Evolutionary conservation across 1,139 yeast species (phyloP), one percentile per base, ranked within the genome.

Genomic region (Debaryomycetaceae sp.): DNA sequence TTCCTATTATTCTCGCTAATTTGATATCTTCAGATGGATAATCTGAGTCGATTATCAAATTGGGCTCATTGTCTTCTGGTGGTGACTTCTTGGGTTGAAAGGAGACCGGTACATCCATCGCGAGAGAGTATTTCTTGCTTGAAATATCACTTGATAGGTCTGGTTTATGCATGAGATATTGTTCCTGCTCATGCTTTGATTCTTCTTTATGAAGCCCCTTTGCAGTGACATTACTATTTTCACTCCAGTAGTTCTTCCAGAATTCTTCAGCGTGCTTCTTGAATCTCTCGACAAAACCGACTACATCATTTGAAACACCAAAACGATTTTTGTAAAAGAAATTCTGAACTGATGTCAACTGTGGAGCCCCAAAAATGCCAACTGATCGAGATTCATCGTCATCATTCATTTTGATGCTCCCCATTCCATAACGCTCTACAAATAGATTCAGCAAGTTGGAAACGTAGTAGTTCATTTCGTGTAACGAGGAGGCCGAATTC

Each of bases 381-480:
- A 27, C 31, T 4, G 70, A 54, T 20, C 65, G 63, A 6, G 53
- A 59, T 5, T 49, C 34, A 8, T 60, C 55, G 4, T 46, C 49
- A 1, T 34, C 13, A 11, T 50, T 50, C 17, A 41, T 27, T 50
- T 62, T 57, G 47, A 68, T 38, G 1, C 59, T 57, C 0, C 81
- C 80, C 17, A 74, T 70, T 0, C 81, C 77, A 53, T 72, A 77
- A 13, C 64, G 58, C 17, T 62, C 57, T 6, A 69, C 62, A 42
- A 76, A 74, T 0, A 56, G 45, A 11, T 60, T 60, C 0, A 83
- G 78, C 6, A 83, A 51, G 3, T 73, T 74, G 1, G 61, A 37
- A 2, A 81, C 66, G 53, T 66, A 81, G 49, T 77, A 81, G 36
- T 74, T 74, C 86, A 83, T 82, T 58, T 83, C 89, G 58, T 84